phyloP scores from a whole-genome alignment of 179 eudicot species.

The Spinacia oleracea region DNA sequence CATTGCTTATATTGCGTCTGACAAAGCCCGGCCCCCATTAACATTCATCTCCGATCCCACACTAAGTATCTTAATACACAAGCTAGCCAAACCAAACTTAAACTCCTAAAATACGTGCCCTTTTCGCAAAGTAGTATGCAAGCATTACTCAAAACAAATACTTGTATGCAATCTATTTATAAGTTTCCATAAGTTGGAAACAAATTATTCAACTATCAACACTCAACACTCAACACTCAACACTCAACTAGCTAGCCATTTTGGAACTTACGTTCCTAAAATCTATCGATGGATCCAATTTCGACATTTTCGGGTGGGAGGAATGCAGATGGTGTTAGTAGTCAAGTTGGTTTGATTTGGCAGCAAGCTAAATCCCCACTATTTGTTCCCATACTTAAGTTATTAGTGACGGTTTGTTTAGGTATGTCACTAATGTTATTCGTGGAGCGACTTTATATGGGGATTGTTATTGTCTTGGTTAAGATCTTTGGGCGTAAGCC shows the following conservation, averaged over 20 bases:
- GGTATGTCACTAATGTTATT: constrained; percentile 72
- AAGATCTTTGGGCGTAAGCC: constrained; percentile 56
- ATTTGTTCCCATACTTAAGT: constrained; percentile 51
- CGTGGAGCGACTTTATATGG: constrained; percentile 69
- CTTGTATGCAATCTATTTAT: constrained; percentile 11
- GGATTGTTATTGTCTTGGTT: constrained; percentile 47
- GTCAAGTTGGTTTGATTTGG: constrained; percentile 51
- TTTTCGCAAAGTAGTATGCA: constrained; percentile 19
- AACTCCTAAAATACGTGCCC: constrained; percentile 9
- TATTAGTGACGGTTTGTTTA: constrained; percentile 51
- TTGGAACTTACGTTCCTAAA: background rate
- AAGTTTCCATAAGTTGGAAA: background rate
- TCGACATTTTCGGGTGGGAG: background rate
- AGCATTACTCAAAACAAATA: background rate
- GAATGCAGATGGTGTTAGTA: constrained; percentile 6
- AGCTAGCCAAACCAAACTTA: constrained; percentile 10
- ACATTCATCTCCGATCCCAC: background rate
- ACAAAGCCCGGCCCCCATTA: background rate
- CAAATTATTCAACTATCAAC: too few species aligned
- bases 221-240: too few species aligned
- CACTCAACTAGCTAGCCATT: too few species aligned
- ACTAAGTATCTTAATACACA: constrained; percentile 13
- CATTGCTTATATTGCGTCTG: background rate
- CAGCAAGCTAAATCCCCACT: constrained; percentile 54
- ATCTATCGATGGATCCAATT: constrained; percentile 8